phyloP scores from a whole-genome alignment of 495 filamentous ascomycete species.

The Penicillium pulvis region DNA sequence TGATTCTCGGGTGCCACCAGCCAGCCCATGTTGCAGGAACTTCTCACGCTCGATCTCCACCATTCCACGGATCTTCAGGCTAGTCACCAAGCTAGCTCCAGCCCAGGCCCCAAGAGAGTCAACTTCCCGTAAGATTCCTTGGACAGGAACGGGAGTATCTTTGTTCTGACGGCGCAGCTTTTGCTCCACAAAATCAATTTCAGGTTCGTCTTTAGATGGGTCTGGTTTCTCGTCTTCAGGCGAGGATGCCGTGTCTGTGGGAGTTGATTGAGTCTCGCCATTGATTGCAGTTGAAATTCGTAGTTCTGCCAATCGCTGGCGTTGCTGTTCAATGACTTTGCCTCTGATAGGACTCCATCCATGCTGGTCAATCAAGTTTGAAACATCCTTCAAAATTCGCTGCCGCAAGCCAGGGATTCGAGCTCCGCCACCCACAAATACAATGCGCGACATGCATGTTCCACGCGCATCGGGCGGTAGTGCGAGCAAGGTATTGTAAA shows the following conservation, averaged over 20 bases:
- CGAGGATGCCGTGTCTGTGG: conserved; percentile 36
- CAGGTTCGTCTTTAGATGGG: conserved; percentile 31
- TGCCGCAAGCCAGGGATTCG: conserved; percentile 77
- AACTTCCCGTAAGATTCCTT: conserved; percentile 70
- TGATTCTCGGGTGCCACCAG: conserved; percentile 65
- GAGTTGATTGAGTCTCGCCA: conserved; percentile 7
- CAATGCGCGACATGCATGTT: conserved; percentile 85
- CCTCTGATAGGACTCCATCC: conserved; percentile 80
- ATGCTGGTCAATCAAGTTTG: conserved; percentile 56
- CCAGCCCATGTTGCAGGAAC: conserved; percentile 75
- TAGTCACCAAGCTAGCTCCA: conserved; percentile 79
- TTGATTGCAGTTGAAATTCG: conserved; percentile 36
- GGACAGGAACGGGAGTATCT: conserved; percentile 42
- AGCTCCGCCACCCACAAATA: conserved; percentile 82
- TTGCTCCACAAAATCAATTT: conserved; percentile 65
- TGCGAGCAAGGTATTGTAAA: conserved; percentile 73
- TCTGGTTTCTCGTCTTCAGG: conserved; percentile 40
- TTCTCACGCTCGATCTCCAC: conserved; percentile 85
- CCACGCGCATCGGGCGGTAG: conserved; percentile 81
- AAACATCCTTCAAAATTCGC: conserved; percentile 78
- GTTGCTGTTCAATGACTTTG: conserved; percentile 58
- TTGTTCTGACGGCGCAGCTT: conserved; percentile 56
- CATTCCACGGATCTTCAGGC: conserved; percentile 74
- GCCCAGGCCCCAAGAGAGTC: conserved; percentile 88
- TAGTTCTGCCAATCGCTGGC: conserved; percentile 51